Base-by-base conservation (phyloP, 345 rosid genomes). In the Lumnitzera littorea region DNA sequence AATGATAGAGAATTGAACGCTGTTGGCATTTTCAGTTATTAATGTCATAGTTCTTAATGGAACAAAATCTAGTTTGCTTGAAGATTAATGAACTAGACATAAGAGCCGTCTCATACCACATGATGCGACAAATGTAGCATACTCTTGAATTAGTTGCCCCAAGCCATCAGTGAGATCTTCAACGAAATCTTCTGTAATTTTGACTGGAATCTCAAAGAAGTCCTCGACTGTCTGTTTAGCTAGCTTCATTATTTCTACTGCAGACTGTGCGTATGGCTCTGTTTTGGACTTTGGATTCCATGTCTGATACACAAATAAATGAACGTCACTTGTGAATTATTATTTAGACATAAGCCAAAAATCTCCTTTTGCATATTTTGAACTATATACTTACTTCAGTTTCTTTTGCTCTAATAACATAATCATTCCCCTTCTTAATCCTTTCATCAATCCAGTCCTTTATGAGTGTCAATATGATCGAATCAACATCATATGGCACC, bases 201-300 rank as follows among this genome's bases (percentile, higher is more conserved):
- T 96, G 6, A 84, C 76, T 12, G 81, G 96, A 58, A 84, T 76
- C 63, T 86, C 80, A 13, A 87, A 87, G 80, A 94, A 94, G 20
- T 87, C 96, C 8, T 83, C 80, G 23, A 86, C 68, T 0, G 73
- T 78, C 47, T 83, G 91, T 57, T 83, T 82, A 0, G 85, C 77
- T 20, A 80, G 67, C 76, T 67, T 79, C 80, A 82, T 82, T 15
- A 90, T 49, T 63, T 84, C 96, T 61, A 73, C 86, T 11, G 81
- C 87, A 0, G 99, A 84, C 48, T 83, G 87, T 11, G 87, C 84
- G 43, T 90, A 84, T 3, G 96, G 96, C 62, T 94, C 96, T 2
- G 83, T 82, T 78, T 90, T 88, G 25, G 96, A 88, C 68, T 83
- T 90, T 0, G 92, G 92, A 72, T 86, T 90, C 99, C 97, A 94